Percentiles rank a stretch among this genome's conserved stretches.
These are phyloP conservation scores for Lachnellula subtilissima DNA, from an alignment of 2,329 filamentous ascomycete species.

Conservation along the genomic window DNA sequence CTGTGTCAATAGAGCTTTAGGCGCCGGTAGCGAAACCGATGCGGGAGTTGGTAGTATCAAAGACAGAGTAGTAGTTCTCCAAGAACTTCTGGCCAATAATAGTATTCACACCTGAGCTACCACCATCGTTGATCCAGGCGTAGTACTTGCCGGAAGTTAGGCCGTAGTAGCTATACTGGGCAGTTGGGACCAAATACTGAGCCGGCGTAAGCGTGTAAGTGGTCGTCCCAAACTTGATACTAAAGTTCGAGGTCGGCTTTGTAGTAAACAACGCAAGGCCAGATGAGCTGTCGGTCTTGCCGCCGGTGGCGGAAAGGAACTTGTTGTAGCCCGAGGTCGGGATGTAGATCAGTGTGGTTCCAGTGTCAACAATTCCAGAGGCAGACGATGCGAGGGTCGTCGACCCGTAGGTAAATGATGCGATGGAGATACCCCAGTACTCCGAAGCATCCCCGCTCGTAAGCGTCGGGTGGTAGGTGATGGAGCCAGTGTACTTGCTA, in stretches of 20 bases:
- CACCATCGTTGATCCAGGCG: conserved; percentile 28
- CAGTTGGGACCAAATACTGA: conserved; percentile 27
- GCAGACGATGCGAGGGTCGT: conserved; percentile 40
- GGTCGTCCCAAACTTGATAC: conserved; percentile 27
- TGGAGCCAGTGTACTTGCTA: conserved; percentile 59
- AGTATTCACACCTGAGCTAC: conserved; percentile 25
- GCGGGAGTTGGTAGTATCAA: conserved; percentile 21
- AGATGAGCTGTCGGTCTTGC: conserved; percentile 22
- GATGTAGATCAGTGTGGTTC: conserved; percentile 72
- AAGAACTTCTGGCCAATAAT: conserved; percentile 32
- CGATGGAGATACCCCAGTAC: conserved; percentile 69
- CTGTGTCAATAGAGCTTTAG: conserved; percentile 6
- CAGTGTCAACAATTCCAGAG: conserved; percentile 72
- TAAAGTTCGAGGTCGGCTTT: conserved; percentile 29
- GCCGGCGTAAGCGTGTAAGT: conserved; percentile 28
- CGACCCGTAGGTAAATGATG: conserved; percentile 53
- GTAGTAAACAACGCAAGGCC: conserved; percentile 26
- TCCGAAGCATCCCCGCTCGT: conserved; percentile 44
- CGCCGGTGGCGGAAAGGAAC: conserved; percentile 28
- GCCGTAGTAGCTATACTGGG: conserved; percentile 24
- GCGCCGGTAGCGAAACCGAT: conserved; percentile 24
- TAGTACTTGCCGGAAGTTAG: conserved; percentile 28
- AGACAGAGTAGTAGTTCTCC: conserved; percentile 31
- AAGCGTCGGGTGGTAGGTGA: conserved; percentile 54
- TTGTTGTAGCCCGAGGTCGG: conserved; percentile 39